Percentiles rank a stretch among this genome's conserved stretches.
phyloP scores from a whole-genome alignment of 2,329 filamentous ascomycete species.

The Byssoonygena ceratinophila region DNA sequence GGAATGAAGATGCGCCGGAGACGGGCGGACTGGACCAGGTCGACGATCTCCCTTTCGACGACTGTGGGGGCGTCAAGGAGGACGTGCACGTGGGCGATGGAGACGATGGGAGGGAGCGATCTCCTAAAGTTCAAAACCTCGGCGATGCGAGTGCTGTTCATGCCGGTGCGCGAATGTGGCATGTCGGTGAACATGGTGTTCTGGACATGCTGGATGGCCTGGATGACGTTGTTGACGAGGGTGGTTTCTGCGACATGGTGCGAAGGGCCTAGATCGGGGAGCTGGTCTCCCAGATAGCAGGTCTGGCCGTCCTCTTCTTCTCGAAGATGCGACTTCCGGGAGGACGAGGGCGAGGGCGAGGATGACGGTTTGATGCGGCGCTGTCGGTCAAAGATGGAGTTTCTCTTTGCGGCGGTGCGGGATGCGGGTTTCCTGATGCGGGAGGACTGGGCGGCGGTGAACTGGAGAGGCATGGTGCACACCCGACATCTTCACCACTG shows the following conservation, averaged over 20 bases:
- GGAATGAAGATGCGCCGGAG: slow-evolving; percentile 48
- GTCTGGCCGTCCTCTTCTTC: slow-evolving; percentile 17
- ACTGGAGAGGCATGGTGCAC: slow-evolving; percentile 39
- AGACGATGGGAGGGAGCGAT: slow-evolving; percentile 48
- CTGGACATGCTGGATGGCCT: slow-evolving; percentile 45
- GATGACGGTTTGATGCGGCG: slow-evolving; percentile 31
- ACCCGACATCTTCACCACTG: no score
- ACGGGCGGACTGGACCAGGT: slow-evolving; percentile 41
- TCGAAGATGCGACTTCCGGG: slow-evolving; percentile 16
- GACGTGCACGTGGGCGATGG: slow-evolving; percentile 51
- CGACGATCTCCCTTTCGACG: slow-evolving; percentile 50
- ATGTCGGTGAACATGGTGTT: slow-evolving; percentile 47
- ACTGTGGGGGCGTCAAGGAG: slow-evolving; percentile 46
- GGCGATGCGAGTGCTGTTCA: slow-evolving; percentile 52
- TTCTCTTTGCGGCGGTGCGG: slow-evolving; percentile 22
- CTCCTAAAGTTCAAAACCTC: slow-evolving; percentile 48
- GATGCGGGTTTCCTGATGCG: slow-evolving; percentile 35
- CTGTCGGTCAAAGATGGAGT: slow-evolving; percentile 35
- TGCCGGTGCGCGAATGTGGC: slow-evolving; percentile 46
- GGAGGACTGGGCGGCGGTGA: slow-evolving; percentile 40
- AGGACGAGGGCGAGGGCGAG: neutral
- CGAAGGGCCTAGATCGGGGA: slow-evolving; percentile 45
- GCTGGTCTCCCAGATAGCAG: slow-evolving; percentile 21
- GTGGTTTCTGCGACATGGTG: slow-evolving; percentile 40
- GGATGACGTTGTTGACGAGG: slow-evolving; percentile 40